Percentiles rank a stretch among this genome's conserved stretches.
These are phyloP conservation scores for Phytophthora sp. DNA, from an alignment of 352 stramenopile genomes.

Conservation along the genomic window DNA sequence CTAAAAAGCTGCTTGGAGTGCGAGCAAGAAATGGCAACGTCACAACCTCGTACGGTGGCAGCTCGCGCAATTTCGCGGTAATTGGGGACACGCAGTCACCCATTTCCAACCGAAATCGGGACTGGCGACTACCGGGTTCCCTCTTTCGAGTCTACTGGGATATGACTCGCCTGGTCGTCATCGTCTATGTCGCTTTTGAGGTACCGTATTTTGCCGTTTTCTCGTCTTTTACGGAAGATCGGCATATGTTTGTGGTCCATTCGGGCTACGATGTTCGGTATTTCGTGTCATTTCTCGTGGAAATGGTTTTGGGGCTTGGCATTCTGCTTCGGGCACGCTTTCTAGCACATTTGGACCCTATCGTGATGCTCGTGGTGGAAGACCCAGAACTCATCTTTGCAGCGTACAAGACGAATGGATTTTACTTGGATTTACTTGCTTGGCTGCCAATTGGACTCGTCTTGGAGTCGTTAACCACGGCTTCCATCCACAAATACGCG, in stretches of 20 bases:
- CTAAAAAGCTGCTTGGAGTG: conserved; percentile 74
- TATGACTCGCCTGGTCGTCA: conserved; percentile 41
- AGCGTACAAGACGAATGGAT: conserved; percentile 60
- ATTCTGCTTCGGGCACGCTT: conserved; percentile 52
- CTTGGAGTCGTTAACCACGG: conserved; percentile 45
- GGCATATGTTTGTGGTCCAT: conserved; percentile 49
- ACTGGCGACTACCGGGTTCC: conserved; percentile 58
- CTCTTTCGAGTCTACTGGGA: conserved; percentile 65
- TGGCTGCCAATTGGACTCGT: conserved; percentile 54
- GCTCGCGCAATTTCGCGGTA: too few relatives aligned
- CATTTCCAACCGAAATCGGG: too few relatives aligned
- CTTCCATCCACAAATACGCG: conserved; percentile 30
- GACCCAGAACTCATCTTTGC: conserved; percentile 65
- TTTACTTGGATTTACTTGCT: conserved; percentile 60
- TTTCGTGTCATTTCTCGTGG: conserved; percentile 40
- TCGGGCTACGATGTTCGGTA: conserved; percentile 44
- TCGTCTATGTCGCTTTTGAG: conserved; percentile 67
- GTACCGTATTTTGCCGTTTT: conserved; percentile 78
- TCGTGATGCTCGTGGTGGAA: conserved; percentile 61
- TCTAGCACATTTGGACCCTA: conserved; percentile 65
- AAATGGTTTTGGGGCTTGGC: conserved; percentile 70
- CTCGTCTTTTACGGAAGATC: conserved; percentile 55
- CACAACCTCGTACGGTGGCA: conserved; percentile 5
- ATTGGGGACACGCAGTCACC: too few relatives aligned
- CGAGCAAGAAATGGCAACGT: conserved; percentile 31